Conservation (phyloP, 1,139 yeast genomes). For the Kurtzmaniella quercitrusa region DNA sequence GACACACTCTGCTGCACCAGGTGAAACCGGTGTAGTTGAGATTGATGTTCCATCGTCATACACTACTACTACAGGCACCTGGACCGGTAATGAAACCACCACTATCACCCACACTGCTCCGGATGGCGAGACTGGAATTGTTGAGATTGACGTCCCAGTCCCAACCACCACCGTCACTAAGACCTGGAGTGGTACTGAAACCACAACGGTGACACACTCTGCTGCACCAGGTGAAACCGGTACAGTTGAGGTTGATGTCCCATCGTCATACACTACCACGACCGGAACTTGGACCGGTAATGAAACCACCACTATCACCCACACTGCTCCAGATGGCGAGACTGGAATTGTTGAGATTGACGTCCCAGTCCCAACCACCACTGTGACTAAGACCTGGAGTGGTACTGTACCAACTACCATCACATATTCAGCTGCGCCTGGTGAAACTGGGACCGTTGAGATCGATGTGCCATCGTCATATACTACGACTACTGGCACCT, state of each 20-base stretch:
- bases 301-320: conserved; percentile 6
- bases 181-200: conserved; percentile 11
- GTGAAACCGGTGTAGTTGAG: conserved; percentile 14
- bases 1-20: conserved; percentile 10
- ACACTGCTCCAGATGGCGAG: conserved; percentile 7
- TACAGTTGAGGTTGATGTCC: conserved; percentile 10
- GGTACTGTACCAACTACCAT: conserved; percentile 1
- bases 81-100: conserved; percentile 3
- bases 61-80: conserved; percentile 1
- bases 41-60: conserved; percentile 14
- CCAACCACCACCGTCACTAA: conserved; percentile 2
- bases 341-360: conserved; percentile 15
- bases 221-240: conserved; percentile 4
- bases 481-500: conserved; percentile 12
- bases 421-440: conserved; percentile 7
- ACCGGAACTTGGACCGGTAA: conserved; percentile 10
- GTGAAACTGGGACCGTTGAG: conserved; percentile 6
- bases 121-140: conserved; percentile 13
- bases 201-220: conserved; percentile 9
- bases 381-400: conserved; percentile 3
- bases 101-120: conserved; percentile 9
- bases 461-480: conserved; percentile 12
- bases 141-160: conserved; percentile 8
- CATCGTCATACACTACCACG: conserved; percentile 10
- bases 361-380: conserved; percentile 9